Evolutionary conservation across 495 filamentous ascomycete genomes (phyloP), one percentile per base, ranked within the genome.

Genomic region (Pseudotulostoma volvatum): DNA sequence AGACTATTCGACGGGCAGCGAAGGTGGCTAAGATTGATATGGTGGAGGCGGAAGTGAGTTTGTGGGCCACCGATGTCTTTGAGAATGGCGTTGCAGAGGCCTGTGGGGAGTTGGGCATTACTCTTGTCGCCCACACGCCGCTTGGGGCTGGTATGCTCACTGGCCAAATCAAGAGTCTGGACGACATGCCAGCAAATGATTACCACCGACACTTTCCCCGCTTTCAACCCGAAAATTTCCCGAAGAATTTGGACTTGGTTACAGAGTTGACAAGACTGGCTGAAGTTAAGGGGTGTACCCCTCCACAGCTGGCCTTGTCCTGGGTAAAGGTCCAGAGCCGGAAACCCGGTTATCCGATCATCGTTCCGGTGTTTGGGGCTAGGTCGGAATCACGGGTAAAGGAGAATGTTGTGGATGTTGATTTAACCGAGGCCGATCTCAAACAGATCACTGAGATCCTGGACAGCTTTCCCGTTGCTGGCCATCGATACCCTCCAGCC

Each of bases 321-420:
- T 90, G 82, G 81, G 61, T 74, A 1, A 55, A 52, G 34, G 52
- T 54, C 1, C 54, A 73, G 37, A 61, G 66, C 19, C 54, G 57
- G 23, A 55, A 61, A 33, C 52, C 68, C 23, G 38, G 70, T 3
- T 62, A 70, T 44, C 68, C 71, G 4, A 54, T 59, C 7, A 74
- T 85, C 47, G 72, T 87, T 33, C 83, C 83, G 3, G 83, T 90
- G 40, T 79, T 78, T 1, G 81, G 83, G 3, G 67, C 79, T 9
- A 75, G 68, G 28, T 63, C 57, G 3, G 58, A 39, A 1, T 53
- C 37, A 7, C 55, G 67, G 3, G 56, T 75, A 3, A 31, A 43
- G n/a, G 73, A 77, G 55, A 77, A 77, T 51, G 39, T 51, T 3
- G 50, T 44, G 14, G 21, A 53, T 8, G 55, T 75, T 0, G 54